Evolutionary conservation across 2,329 filamentous ascomycete species (phyloP).

Genomic region (Penicillium digitatum): DNA sequence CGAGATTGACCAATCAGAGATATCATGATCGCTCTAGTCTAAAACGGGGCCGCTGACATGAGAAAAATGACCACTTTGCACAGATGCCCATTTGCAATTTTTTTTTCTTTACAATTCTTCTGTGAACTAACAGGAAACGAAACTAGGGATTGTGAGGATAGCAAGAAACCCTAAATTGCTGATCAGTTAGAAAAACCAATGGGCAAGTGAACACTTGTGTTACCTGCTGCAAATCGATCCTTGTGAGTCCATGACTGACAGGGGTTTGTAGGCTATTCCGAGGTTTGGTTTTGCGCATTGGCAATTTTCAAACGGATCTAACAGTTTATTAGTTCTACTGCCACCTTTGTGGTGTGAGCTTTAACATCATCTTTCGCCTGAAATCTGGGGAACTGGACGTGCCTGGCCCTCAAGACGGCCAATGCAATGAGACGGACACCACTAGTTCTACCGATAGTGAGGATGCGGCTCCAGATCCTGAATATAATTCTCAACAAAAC

Average conservation of each 20-base stretch:
- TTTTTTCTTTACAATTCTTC: not conserved
- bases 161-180: not conserved
- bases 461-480: not conserved
- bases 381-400: constrained; percentile 10
- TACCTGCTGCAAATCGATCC: not conserved
- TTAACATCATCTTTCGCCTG: constrained; percentile 13
- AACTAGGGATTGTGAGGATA: too few relatives aligned
- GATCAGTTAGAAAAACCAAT: not conserved
- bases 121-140: not conserved
- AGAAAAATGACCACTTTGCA: not conserved
- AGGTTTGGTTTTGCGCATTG: not conserved
- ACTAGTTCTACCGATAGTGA: not conserved
- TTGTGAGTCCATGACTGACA: not conserved
- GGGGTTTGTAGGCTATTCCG: not conserved
- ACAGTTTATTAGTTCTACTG: constrained; percentile 11
- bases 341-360: constrained; percentile 20
- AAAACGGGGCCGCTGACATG: not conserved
- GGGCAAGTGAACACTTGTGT: not conserved
- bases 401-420: not conserved
- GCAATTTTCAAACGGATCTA: not conserved
- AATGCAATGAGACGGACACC: not conserved
- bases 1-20: not conserved
- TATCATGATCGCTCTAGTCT: not conserved
- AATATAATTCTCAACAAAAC: not conserved
- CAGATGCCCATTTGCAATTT: not conserved